phyloP scores from a whole-genome alignment of 768 basidiomycete species.

The Amanita polypyramis region DNA sequence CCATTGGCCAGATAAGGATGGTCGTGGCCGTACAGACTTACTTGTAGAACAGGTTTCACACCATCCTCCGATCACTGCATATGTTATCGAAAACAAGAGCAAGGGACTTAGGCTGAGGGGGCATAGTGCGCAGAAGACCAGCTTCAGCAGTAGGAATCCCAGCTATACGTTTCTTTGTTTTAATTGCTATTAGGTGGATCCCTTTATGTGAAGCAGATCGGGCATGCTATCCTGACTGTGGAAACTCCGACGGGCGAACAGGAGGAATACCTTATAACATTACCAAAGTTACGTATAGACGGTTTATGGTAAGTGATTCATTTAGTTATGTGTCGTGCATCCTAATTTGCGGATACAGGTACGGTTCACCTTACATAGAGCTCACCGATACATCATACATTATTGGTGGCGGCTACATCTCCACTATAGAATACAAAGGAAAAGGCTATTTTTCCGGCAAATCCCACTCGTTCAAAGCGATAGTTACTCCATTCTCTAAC shows the following conservation, averaged over 20 bases:
- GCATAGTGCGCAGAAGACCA: conserved; percentile 93
- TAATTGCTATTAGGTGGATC: conserved; percentile 37
- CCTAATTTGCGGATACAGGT: conserved; percentile 15
- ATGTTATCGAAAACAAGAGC: conserved; percentile 71
- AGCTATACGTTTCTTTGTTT: background rate
- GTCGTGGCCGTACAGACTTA: conserved; percentile 72
- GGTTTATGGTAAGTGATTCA: conserved; percentile 57
- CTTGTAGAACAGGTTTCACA: conserved; percentile 96
- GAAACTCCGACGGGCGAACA: conserved; percentile 36
- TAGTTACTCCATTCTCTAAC: conserved; percentile 41
- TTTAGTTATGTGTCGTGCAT: background rate
- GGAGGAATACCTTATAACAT: conserved; percentile 75
- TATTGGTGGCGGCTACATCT: conserved; percentile 29
- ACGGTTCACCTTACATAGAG: conserved; percentile 88
- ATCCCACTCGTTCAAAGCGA: conserved; percentile 87
- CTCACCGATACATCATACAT: conserved; percentile 78
- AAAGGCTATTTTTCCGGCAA: conserved; percentile 94
- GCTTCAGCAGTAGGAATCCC: conserved; percentile 55
- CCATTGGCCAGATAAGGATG: conserved; percentile 66
- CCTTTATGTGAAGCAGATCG: conserved; percentile 89
- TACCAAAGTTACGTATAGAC: conserved; percentile 87
- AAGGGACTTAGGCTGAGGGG: conserved; percentile 75
- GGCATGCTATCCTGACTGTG: conserved; percentile 80
- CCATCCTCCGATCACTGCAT: conserved; percentile 84
- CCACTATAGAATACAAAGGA: conserved; percentile 87